Evolutionary conservation across 140 eudicot genomes (phyloP).

Genomic region (Anethum foeniculum): DNA sequence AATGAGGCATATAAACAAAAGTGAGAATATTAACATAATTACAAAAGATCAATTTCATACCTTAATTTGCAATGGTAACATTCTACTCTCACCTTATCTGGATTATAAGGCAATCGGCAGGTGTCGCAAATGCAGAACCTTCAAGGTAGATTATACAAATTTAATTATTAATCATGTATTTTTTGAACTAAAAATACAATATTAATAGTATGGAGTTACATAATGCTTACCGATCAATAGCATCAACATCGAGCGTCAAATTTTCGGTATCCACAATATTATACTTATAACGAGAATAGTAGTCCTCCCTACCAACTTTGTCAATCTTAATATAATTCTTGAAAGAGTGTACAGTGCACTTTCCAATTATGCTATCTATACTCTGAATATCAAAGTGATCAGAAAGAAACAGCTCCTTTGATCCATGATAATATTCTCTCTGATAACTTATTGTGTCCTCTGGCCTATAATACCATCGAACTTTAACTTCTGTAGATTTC

Average conservation of each 20-base stretch:
- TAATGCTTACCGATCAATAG: constrained; percentile 61
- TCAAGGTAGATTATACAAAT: constrained; percentile 12
- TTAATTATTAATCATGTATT: not conserved
- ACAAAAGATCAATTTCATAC: constrained; percentile 11
- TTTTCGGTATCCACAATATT: not conserved
- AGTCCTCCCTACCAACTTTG: constrained; percentile 61
- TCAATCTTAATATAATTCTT: constrained; percentile 62
- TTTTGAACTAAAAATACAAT: not conserved
- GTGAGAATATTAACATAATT: not conserved
- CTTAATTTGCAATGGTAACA: constrained; percentile 66
- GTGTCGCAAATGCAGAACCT: constrained; percentile 42
- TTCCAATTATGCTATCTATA: constrained; percentile 59
- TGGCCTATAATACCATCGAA: constrained; percentile 76
- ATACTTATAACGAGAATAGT: constrained; percentile 64
- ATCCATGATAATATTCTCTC: constrained; percentile 64
- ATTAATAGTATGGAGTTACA: not conserved
- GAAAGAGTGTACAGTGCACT: constrained; percentile 65
- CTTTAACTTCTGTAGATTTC: constrained; percentile 26
- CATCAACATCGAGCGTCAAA: constrained; percentile 18
- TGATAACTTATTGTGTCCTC: constrained; percentile 62
- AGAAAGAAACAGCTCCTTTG: constrained; percentile 61
- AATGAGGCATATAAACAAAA: not conserved
- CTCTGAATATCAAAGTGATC: constrained; percentile 69
- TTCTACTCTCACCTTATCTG: constrained; percentile 69
- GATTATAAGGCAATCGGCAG: constrained; percentile 20